These are phyloP conservation scores for Apiotrichum veenhuisii DNA, from an alignment of 1,284 basidiomycete species.

Conservation along the genomic window DNA sequence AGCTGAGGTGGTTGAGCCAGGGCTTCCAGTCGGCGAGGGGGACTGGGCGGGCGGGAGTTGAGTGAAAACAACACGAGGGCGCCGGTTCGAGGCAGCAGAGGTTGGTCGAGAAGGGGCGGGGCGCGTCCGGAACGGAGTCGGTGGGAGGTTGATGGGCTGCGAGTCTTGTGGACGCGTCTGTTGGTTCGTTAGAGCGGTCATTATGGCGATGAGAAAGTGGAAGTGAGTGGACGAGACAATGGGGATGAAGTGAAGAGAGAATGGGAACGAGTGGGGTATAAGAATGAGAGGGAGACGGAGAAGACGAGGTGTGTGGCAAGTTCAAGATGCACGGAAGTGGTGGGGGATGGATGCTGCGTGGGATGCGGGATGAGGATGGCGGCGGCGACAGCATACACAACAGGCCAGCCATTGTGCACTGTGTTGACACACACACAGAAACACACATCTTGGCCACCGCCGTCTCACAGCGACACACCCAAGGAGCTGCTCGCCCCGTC, in stretches of 20 bases:
- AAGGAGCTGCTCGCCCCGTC: no score
- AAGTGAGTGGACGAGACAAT: not conserved
- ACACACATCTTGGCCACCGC: not conserved
- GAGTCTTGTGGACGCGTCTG: not conserved
- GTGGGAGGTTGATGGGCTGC: not conserved
- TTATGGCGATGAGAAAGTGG: not conserved
- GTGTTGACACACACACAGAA: no score
- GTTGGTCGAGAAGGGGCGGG: not conserved
- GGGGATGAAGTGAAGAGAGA: not conserved
- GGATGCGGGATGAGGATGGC: no score
- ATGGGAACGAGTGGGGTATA: not conserved
- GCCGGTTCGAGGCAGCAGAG: not conserved
- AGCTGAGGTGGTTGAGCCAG: not conserved
- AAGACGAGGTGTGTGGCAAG: not conserved
- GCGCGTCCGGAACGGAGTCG: not conserved
- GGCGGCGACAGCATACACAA: no score
- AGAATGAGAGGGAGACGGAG: not conserved
- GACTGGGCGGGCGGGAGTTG: not conserved
- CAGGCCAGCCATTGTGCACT: no score
- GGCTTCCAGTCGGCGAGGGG: not conserved
- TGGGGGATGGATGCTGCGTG: not conserved
- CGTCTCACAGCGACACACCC: no score
- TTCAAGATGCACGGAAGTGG: not conserved
- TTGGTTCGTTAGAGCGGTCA: not conserved
- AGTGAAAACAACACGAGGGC: not conserved